Percentiles rank a stretch among this genome's conserved stretches.
Evolutionary conservation across 2,329 filamentous ascomycete species (phyloP).

Genomic region (Hypoxylon sp.): DNA sequence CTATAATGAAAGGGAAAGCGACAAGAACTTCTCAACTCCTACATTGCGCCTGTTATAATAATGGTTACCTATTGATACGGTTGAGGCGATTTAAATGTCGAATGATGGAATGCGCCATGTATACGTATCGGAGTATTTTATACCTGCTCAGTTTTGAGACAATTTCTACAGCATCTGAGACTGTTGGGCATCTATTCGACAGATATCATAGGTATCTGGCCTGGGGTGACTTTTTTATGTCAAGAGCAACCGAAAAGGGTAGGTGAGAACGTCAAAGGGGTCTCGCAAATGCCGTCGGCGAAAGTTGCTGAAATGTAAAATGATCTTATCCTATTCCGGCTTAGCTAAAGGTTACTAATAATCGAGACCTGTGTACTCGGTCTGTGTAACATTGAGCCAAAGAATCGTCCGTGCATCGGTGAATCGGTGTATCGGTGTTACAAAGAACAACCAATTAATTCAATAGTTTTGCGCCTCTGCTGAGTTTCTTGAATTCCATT

Average conservation of each 20-base stretch:
- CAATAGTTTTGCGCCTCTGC: conserved; percentile 24
- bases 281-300: conserved; percentile 23
- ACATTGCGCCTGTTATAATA: conserved; percentile 4
- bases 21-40: conserved; percentile 30
- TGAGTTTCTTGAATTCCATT: conserved; percentile 21
- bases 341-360: conserved; percentile 3
- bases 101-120: conserved; percentile 25
- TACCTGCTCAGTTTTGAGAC: background rate
- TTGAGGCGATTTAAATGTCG: background rate
- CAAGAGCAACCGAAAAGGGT: background rate
- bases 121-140: conserved; percentile 4
- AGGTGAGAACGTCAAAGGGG: conserved; percentile 28
- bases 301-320: conserved; percentile 1
- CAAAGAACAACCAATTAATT: conserved; percentile 27
- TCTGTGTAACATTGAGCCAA: conserved; percentile 1
- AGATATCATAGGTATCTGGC: background rate
- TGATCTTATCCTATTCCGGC: conserved; percentile 16
- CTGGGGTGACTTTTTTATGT: background rate
- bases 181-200: background rate
- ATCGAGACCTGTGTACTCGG: too few species aligned
- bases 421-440: background rate
- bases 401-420: background rate
- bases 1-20: conserved; percentile 12
- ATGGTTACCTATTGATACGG: conserved; percentile 16
- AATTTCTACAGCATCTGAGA: background rate